phyloP scores from a whole-genome alignment of 176 grass and related monocot species.

The Raddia distichophylla region DNA sequence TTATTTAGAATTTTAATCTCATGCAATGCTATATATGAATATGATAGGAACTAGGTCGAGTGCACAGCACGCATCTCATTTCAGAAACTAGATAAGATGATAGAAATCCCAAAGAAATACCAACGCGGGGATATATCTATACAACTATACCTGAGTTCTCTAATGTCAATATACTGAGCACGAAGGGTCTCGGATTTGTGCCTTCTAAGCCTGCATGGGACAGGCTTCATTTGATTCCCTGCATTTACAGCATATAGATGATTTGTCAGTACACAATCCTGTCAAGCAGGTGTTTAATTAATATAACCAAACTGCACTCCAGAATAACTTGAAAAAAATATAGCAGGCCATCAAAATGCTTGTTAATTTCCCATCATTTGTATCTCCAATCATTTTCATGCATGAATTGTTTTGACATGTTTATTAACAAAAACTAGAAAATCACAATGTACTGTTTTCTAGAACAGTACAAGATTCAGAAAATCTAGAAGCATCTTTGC shows the following conservation, averaged over 20 bases:
- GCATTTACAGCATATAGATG: background rate
- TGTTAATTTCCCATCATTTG: background rate
- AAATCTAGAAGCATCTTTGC: background rate
- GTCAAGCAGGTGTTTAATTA: background rate
- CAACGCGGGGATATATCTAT: background rate
- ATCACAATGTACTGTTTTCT: background rate
- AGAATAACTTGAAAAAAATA: conserved; percentile 15
- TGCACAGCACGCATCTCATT: conserved; percentile 11
- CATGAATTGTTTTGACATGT: conserved; percentile 13
- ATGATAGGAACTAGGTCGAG: conserved; percentile 14
- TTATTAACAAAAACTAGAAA: conserved; percentile 1
- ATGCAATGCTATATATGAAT: background rate
- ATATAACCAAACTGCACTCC: conserved; percentile 14
- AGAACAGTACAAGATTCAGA: conserved; percentile 16
- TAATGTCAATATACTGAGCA: conserved; percentile 67
- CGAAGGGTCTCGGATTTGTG: conserved; percentile 63
- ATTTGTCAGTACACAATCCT: conserved; percentile 18
- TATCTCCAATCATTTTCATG: conserved; percentile 1
- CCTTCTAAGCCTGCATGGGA: conserved; percentile 51
- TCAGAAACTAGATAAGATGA: conserved; percentile 14
- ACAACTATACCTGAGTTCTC: conserved; percentile 64
- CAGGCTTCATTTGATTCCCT: conserved; percentile 48
- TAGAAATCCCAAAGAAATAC: background rate
- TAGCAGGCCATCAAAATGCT: background rate
- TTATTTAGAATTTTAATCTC: conserved; percentile 30